Evolutionary conservation across 1,284 basidiomycete genomes (phyloP), one percentile per base, ranked within the genome.

Genomic region (Trichosporon coremiiforme): DNA sequence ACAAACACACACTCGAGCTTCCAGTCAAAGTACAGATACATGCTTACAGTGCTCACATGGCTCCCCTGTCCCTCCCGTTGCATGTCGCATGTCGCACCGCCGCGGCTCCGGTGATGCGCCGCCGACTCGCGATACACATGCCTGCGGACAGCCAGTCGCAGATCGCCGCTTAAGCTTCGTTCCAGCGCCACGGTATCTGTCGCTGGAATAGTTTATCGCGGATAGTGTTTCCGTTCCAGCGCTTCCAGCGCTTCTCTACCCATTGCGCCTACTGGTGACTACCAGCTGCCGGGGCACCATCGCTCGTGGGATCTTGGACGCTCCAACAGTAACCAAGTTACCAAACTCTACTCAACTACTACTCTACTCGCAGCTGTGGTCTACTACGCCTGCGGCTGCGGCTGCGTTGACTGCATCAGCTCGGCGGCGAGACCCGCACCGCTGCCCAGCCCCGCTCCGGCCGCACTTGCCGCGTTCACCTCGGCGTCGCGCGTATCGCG

Each of bases 381-480:
- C 22, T 6, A 53, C 20, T 53, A 17, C 15, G 47, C 8, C 8
- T 15, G 47, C 47, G n/a, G 47, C 47, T 53, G 47, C 47, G n/a
- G 47, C 47, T 53, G 47, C 8, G 20, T 22, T 8, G 47, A 53
- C 7, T 53, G n/a, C 47, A 53, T 53, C 3, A 53, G 47, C 20
- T 53, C 47, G 20, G 47, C 31, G 12, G 64, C 60, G 4, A 64
- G 47, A 29, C 69, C 65, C 25, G 70, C 70, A 66, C 70, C 68
- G 29, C 67, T 36, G 0, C 60, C 55, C 8, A 70, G 65, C 4
- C 67, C 65, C 6, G 67, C 66, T 0, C 71, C 71, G 4, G 67
- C 68, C 13, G 68, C 71, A 8, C 66, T 25, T 0, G 68, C 65
- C 13, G 45, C 41, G 38, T 12, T 33, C 13, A 25, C 38, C 0